Evolutionary conservation across 345 rosid species (phyloP), one percentile per base, ranked within the genome.

Genomic region (Brassica juncea): DNA sequence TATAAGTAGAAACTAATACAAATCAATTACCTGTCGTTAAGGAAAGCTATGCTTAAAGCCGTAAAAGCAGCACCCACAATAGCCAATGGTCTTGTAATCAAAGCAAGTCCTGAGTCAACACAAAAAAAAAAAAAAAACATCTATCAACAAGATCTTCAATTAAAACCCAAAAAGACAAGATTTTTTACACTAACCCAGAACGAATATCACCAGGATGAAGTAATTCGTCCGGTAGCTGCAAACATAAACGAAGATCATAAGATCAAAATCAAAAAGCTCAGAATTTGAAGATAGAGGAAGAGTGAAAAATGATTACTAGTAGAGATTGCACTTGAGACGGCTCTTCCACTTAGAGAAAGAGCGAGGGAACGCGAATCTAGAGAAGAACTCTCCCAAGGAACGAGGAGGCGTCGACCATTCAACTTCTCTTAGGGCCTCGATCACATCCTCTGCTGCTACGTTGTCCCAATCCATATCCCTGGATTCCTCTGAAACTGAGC

Each of bases 331-430:
- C 68, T 81, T 81, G 63, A 81, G 78, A 37, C 84, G 84, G 52
- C 78, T 81, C 55, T 52, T 81, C 84, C 81, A 81, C 47, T 81
- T 81, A 30, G 81, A 73, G 74, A 81, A 77, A 65, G 84, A 81
- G 31, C 84, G 81, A 72, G 84, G 84, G 15, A 81, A 77, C 0
- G 84, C 78, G 78, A 81, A 81, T 81, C 81, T 77, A 59, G 81
- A 81, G 78, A 81, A 81, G 71, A 81, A 81, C 66, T 81, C 84
- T 35, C 62, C 54, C 7, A 81, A 68, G 0, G 84, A 73, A 72
- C 84, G 84, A 72, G 84, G 84, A 67, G 71, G 78, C 0, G 81
- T 72, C 78, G 84, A 81, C 84, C 84, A 81, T 30, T 81, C 84
- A 10, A 81, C 84, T 77, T 81, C 84, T 68, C 84, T 81, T 0